Base-by-base conservation (phyloP, 2,329 filamentous ascomycete genomes). In the Colletotrichum falcatum region DNA sequence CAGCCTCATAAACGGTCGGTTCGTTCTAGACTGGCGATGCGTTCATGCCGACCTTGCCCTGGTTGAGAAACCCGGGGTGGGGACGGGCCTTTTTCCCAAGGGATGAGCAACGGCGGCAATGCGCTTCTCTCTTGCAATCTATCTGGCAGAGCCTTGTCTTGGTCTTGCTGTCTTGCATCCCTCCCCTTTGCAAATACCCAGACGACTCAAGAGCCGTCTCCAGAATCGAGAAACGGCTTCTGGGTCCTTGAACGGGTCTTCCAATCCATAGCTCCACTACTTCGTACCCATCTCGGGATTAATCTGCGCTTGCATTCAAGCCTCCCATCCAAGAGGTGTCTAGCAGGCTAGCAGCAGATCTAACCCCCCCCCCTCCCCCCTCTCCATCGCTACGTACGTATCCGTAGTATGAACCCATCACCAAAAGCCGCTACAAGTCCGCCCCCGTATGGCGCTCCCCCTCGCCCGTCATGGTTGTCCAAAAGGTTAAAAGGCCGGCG, bases 281-380 rank as follows among this genome's bases (percentile, higher is more conserved):
- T n/a, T n/a, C n/a, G n/a, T n/a, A 39, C 55, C 35, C 37, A 28
- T 51, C 55, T 70, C 62, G 66, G 66, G 39, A 66, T 66, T 70
- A 70, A 70, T 66, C 48, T 66, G 66, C 49, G 66, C 46, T 54
- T 39, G 42, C 59, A 44, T 48, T 56, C 39, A 46, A 60, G n/a
- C 44, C 39, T 33, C 37, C 55, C 55, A 61, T 48, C 37, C 2
- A 14, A 39, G 48, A 65, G 54, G 39, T 60, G 62, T 49, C 62
- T 66, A 66, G 55, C 48, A 61, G 55, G n/a, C n/a, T n/a, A n/a
- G n/a, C n/a, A n/a, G n/a, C 46, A 54, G 66, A 70, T 66, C 66
- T 35, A 39, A 2, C 4, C 1, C 12, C 16, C 16, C 5, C 39
- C 39, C 18, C 18, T 18, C 56, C 61, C 51, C 61, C 51, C 42